Evolutionary conservation across 2,329 filamentous ascomycete genomes (phyloP), one percentile per base, ranked within the genome.

Genomic region (Fusarium tupiense): DNA sequence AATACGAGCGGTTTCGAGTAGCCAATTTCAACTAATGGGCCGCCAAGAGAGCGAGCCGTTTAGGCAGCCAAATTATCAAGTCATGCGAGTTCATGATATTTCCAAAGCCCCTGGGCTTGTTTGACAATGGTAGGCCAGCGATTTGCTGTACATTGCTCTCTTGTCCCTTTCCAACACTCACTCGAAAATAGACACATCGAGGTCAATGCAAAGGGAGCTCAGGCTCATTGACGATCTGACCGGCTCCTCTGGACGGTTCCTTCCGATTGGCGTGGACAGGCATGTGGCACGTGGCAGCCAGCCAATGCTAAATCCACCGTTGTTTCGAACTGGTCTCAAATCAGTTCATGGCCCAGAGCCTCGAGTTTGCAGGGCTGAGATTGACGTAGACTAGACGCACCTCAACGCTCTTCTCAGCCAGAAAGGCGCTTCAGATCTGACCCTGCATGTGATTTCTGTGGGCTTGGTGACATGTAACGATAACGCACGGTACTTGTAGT

Each of bases 261-360:
- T 69, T 73, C 73, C 72, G 69, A 78, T 78, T 78, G 73, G 75
- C 26, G 46, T 67, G 61, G 49, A n/a, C 53, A 69, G 60, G 59
- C 49, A 64, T 71, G 20, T 70, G 33, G 75, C 76, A 78, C 76
- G 76, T 78, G 75, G 76, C 69, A 71, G 59, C 56, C 69, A 71
- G 61, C 50, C 59, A 67, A 75, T 75, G 66, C 67, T 69, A 75
- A 70, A 69, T 71, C 65, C 64, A 67, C 68, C 61, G 71, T 67
- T 72, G 73, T 76, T 78, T 77, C 71, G 73, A 69, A 41, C 63
- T 72, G 72, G 76, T 78, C 76, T 78, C 67, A 77, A 75, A 64
- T 76, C 73, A 75, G 75, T 73, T 65, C 69, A 72, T 56, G 53
- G 19, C 31, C 52, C 52, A 43, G 26, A 60, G 67, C 64, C 47